Conservation (phyloP, 78 protist species). For the Monosiga brevicollis region DNA sequence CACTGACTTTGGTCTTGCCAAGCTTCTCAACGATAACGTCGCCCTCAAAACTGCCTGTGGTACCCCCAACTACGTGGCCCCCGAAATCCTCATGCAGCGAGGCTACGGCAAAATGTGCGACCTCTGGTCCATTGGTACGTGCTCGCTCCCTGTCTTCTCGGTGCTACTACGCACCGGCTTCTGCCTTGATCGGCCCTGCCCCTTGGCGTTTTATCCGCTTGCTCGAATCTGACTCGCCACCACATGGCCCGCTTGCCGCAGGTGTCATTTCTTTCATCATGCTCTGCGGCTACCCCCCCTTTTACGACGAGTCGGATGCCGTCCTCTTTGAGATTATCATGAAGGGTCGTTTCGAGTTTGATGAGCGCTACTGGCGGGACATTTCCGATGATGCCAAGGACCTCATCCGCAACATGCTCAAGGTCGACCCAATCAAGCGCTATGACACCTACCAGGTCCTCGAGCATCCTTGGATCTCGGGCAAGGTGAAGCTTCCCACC, state of each 20-base stretch:
- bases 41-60: conserved; percentile 21
- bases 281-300: conserved; percentile 85
- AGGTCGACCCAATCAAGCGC: background rate
- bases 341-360: conserved; percentile 70
- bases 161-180: no score
- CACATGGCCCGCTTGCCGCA: no score
- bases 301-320: conserved; percentile 64
- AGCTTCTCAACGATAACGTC: conserved; percentile 13
- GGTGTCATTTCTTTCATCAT: conserved; percentile 71
- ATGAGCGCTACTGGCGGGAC: conserved; percentile 70
- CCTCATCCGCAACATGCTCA: background rate
- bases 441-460: conserved; percentile 5
- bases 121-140: conserved; percentile 64
- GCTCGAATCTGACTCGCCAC: no score
- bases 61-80: conserved; percentile 46
- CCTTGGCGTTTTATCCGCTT: no score
- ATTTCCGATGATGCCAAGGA: conserved; percentile 32
- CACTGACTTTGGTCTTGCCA: conserved; percentile 52
- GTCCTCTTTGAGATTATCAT: conserved; percentile 74
- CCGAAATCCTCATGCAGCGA: conserved; percentile 52
- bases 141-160: no score
- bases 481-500: background rate
- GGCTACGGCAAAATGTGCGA: conserved; percentile 77
- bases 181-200: no score
- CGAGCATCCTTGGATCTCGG: conserved; percentile 47